Conservation (phyloP, 2,329 filamentous ascomycete species). For the Diplodia mutila region DNA sequence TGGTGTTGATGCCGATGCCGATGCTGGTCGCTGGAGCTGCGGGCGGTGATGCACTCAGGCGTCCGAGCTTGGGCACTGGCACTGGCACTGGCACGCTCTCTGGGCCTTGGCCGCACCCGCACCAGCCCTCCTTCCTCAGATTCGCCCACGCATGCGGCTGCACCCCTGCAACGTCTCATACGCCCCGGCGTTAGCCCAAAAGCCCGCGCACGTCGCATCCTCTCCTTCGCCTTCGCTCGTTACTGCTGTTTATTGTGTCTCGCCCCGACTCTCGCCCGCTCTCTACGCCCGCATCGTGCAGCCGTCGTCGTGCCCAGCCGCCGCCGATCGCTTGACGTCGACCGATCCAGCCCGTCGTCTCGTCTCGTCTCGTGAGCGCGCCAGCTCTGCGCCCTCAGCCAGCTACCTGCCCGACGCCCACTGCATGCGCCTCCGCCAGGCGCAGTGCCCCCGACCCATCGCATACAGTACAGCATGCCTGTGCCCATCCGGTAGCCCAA, state of each 20-base stretch:
- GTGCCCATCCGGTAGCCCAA: conserved; percentile 37
- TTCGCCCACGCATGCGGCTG: conserved; percentile 13
- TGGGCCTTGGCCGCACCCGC: no score
- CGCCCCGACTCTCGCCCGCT: background rate
- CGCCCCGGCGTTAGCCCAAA: conserved; percentile 9
- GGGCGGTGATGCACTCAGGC: conserved; percentile 14
- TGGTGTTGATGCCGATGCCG: background rate
- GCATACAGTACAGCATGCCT: conserved; percentile 35
- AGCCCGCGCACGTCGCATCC: conserved; percentile 17
- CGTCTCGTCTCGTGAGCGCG: conserved; percentile 25
- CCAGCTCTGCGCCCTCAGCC: conserved; percentile 7
- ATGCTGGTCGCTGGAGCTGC: conserved; percentile 13
- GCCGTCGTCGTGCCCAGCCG: background rate
- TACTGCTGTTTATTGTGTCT: background rate
- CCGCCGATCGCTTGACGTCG: conserved; percentile 18
- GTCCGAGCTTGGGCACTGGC: conserved; percentile 6
- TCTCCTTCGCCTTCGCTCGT: conserved; percentile 21
- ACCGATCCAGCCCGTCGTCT: background rate
- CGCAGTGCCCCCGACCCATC: conserved; percentile 14
- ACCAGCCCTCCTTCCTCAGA: background rate
- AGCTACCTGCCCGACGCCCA: background rate
- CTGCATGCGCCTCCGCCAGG: conserved; percentile 25
- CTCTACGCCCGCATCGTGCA: conserved; percentile 5
- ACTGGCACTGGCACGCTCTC: background rate
- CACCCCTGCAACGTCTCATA: conserved; percentile 14